These are phyloP conservation scores for Calonectria montana DNA, from an alignment of 2,329 filamentous ascomycete genomes.

Conservation along the genomic window DNA sequence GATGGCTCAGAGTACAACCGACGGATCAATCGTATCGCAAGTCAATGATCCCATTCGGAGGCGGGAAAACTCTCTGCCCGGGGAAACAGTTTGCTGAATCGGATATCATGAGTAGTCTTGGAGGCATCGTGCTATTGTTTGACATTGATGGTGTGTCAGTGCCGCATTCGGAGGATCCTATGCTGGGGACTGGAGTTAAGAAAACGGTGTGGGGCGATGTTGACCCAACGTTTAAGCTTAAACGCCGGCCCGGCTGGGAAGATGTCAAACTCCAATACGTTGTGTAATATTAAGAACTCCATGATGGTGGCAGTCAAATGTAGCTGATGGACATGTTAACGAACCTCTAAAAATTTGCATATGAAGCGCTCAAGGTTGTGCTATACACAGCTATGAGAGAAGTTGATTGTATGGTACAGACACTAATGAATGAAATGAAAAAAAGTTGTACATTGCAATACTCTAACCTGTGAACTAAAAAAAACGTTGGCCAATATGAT, in stretches of 20 bases:
- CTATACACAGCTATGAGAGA: too few species aligned
- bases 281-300: neutral
- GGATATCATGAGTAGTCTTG: constrained; percentile 13
- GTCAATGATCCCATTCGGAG: constrained; percentile 22
- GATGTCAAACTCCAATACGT: neutral
- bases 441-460: too few species aligned
- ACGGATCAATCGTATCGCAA: constrained; percentile 7
- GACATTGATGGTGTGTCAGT: neutral
- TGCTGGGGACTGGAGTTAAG: neutral
- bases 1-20: neutral
- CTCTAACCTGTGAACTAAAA: too few species aligned
- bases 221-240: neutral
- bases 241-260: neutral
- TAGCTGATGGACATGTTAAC: too few species aligned
- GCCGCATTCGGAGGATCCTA: constrained; percentile 4
- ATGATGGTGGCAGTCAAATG: too few species aligned
- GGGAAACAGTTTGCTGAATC: constrained; percentile 21
- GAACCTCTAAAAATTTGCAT: too few species aligned
- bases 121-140: constrained; percentile 4
- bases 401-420: too few species aligned
- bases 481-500: too few species aligned
- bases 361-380: too few species aligned
- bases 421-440: too few species aligned
- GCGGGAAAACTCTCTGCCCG: constrained; percentile 19
- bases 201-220: neutral